Base-by-base conservation (phyloP, 257 asterid genomes). In the Plantago major region DNA sequence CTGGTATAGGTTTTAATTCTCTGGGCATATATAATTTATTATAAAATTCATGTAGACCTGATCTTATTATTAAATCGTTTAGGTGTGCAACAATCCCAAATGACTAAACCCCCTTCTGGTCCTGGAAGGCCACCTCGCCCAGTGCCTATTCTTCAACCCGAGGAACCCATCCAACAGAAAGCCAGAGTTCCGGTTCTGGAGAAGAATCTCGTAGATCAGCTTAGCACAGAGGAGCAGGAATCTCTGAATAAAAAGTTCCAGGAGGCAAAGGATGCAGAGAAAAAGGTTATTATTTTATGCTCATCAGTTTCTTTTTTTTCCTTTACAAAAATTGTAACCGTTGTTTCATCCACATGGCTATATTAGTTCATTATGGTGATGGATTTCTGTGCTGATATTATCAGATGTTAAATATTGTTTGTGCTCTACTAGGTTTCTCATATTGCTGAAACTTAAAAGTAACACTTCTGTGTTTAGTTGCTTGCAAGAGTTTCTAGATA, bases 101-200 rank as follows among this genome's bases (percentile, higher is more conserved):
- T 71, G 67, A 53, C 72, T 56, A 89, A 72, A 40, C 67, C 58
- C 30, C 54, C 86, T 60, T 69, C 87, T 66, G 78, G 74, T 74
- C 76, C 62, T n/a, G 79, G 87, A 58, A 90, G 51, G 78, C 97
- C 95, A 62, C 99, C 99, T 55, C 97, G 96, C 67, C 97, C 99
- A 66, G 88, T 71, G 65, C 84, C 95, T 66, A 76, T 70, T 75
- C 78, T 87, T 60, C 88, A 74, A 66, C 76, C 82, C 57, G 97
- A 82, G 53, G 97, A 84, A 69, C 83, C 95, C 51, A 62, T 75
- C 71, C 86, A 85, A 71, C 94, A 78, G 62, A 87, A 82, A 63
- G 88, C 95, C 40, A 87, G 73, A 72, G 99, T 87, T 58, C 97
- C 99, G 26, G 90, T 74, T 55, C 84, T 93, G 81, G 99, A 85